Evolutionary conservation across 2,329 filamentous ascomycete species (phyloP), one percentile per base, ranked within the genome.

Genomic region (Penicillium concentricum): DNA sequence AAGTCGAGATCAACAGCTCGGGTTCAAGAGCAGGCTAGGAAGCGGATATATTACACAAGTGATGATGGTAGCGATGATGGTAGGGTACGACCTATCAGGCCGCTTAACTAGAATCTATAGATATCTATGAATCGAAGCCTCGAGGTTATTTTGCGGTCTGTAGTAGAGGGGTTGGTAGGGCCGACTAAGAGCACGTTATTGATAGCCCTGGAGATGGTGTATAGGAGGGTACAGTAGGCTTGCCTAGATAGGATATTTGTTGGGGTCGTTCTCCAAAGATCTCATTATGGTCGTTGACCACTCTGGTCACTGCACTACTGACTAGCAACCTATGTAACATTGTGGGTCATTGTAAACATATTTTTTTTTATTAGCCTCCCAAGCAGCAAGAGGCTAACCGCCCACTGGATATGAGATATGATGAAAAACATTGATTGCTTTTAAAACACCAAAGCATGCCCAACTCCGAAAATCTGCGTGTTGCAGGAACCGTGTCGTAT

Each of bases 381-480:
- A 50, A 42, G 48, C n/a, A 54, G 26, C 41, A 52, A 46, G 53
- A 45, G 42, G 41, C 47, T 44, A 46, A 52, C 35, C 46, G 42
- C 54, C 54, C 54, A 56, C 54, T 51, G 54, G 48, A 56, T 56
- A 56, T 56, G 54, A 56, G 54, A 56, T 56, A 56, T 52, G 48
- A 56, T 56, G 48, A 46, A 51, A 56, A 56, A 56, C 42, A 66
- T 65, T 62, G 62, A 66, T 62, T 60, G 62, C 62, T 66, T 67
- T 67, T 67, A 64, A 56, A 63, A 66, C 61, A 61, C 63, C 62
- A 61, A 57, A 58, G 64, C 63, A 62, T 64, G 58, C 64, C 64
- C 60, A 66, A 66, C 64, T 66, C 64, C 54, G 41, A 56, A 56
- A 56, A 56, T 52, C 54, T 56, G 54, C 54, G 13, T 46, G 34